Base-by-base conservation (phyloP, 1,284 basidiomycete species). In the Pseudozyma pruni region DNA sequence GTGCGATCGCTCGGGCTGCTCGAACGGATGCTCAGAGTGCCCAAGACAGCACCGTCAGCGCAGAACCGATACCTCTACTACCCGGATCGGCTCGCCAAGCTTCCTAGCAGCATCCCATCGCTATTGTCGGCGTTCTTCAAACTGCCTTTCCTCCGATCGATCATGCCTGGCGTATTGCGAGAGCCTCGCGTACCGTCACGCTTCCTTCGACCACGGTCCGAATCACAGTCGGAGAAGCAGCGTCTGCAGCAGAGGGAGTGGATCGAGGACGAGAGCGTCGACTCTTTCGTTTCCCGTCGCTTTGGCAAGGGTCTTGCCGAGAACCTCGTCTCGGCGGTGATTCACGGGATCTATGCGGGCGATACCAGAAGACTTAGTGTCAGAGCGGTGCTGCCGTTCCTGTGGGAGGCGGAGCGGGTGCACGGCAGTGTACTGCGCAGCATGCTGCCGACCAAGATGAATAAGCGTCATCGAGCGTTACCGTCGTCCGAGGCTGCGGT, bases 331-430 rank as follows among this genome's bases (percentile, higher is more conserved):
- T 92, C 90, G 54, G 91, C 94, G 0, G 85, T 97, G 64, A 88
- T 94, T 1, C 94, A 97, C 76, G 95, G 94, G 0, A 91, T 98
- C 60, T 97, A 96, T 80, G 93, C 93, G 0, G 89, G 92, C 0
- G 93, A 95, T 75, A 88, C 92, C 3, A 84, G 90, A 1, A 76
- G 84, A 32, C 83, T 98, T 9, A 93, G 92, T 64, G 85, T 93
- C 0, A 86, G 89, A 2, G 87, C 91, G 4, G 87, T 92, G 0
- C 91, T 97, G 77, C 89, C 91, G 0, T 84, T 85, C 4, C 75
- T 96, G 17, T 90, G 88, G 86, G 87, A 89, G 23, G 85, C 88
- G 0, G 90, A 92, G 80, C 86, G 88, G 47, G 88, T 89, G 4
- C 84, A 86, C 13, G 91, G 91, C 0, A 89, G 90, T 39, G 84